These are phyloP conservation scores for Trypanosoma brucei DNA, from an alignment of 208 protist species.

Conservation along the genomic window DNA sequence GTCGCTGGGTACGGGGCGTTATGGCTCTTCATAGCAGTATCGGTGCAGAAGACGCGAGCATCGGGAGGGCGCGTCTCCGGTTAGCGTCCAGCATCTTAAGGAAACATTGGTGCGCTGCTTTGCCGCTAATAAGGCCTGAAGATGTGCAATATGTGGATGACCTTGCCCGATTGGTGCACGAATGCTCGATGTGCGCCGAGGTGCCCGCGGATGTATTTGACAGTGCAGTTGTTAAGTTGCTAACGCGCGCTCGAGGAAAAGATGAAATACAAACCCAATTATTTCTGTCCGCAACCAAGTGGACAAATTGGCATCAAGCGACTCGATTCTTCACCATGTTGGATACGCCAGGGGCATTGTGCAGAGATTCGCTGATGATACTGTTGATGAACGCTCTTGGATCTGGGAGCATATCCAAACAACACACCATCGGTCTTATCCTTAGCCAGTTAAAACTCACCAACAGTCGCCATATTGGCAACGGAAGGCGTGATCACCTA, in stretches of 20 bases:
- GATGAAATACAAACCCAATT: conserved; percentile 12
- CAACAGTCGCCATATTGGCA: neutral
- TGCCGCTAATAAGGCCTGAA: conserved; percentile 28
- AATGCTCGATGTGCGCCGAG: conserved; percentile 11
- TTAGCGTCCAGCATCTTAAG: conserved; percentile 37
- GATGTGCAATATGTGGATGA: conserved; percentile 14
- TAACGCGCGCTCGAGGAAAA: conserved; percentile 2
- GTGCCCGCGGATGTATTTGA: conserved; percentile 13
- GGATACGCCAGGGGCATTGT: conserved; percentile 4
- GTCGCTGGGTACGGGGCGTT: conserved; percentile 67
- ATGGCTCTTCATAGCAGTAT: conserved; percentile 43
- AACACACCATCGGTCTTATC: conserved; percentile 6
- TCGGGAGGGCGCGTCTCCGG: conserved; percentile 34
- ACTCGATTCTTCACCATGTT: conserved; percentile 12
- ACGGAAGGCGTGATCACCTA: neutral
- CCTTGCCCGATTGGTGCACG: conserved; percentile 19
- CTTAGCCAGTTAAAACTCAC: neutral
- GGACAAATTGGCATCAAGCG: conserved; percentile 21
- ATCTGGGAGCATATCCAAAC: conserved; percentile 3
- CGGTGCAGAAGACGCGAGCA: conserved; percentile 17
- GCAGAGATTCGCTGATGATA: conserved; percentile 9
- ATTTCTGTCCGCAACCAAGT: conserved; percentile 19
- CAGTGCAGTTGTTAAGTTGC: conserved; percentile 5
- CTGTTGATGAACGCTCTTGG: conserved; percentile 9
- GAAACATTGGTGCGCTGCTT: conserved; percentile 42